These are phyloP conservation scores for Penicillium vulpinum DNA, from an alignment of 2,329 filamentous ascomycete genomes.

Conservation along the genomic window DNA sequence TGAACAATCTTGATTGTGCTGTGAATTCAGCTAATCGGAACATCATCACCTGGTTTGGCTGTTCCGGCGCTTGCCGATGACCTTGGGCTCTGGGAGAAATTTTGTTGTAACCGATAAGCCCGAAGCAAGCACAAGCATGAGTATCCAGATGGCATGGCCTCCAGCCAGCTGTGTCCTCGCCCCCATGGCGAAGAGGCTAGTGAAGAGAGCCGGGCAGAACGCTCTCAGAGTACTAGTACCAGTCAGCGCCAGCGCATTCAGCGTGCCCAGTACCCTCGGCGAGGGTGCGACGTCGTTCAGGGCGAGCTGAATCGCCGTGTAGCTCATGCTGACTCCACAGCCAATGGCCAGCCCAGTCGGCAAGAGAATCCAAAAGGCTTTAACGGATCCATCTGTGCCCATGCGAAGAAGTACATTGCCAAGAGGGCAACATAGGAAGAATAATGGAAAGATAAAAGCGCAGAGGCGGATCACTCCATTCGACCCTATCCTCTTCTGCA, in stretches of 20 bases:
- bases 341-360: slow-evolving; percentile 55
- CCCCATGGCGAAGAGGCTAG: slow-evolving; percentile 68
- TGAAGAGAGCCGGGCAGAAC: slow-evolving; percentile 65
- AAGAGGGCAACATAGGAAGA: slow-evolving; percentile 58
- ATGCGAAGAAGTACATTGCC: slow-evolving; percentile 58
- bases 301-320: slow-evolving; percentile 70
- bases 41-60: not conserved
- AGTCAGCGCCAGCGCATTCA: slow-evolving; percentile 70
- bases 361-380: slow-evolving; percentile 59
- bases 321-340: slow-evolving; percentile 66
- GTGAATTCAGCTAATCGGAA: not conserved
- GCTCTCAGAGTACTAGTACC: slow-evolving; percentile 62
- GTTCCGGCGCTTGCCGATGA: not conserved
- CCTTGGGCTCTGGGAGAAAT: slow-evolving; percentile 18
- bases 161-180: slow-evolving; percentile 60
- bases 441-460: slow-evolving; percentile 61
- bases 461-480: slow-evolving; percentile 63
- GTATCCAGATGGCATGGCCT: slow-evolving; percentile 65
- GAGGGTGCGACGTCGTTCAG: slow-evolving; percentile 73
- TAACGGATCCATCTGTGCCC: slow-evolving; percentile 37
- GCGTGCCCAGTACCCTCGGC: slow-evolving; percentile 63
- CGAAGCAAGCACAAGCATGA: slow-evolving; percentile 35
- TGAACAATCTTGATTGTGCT: not conserved
- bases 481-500: slow-evolving; percentile 68
- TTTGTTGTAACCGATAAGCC: slow-evolving; percentile 32